Evolutionary conservation across 2,329 filamentous ascomycete genomes (phyloP), one percentile per base, ranked within the genome.

Genomic region (Scytalidium sp.): DNA sequence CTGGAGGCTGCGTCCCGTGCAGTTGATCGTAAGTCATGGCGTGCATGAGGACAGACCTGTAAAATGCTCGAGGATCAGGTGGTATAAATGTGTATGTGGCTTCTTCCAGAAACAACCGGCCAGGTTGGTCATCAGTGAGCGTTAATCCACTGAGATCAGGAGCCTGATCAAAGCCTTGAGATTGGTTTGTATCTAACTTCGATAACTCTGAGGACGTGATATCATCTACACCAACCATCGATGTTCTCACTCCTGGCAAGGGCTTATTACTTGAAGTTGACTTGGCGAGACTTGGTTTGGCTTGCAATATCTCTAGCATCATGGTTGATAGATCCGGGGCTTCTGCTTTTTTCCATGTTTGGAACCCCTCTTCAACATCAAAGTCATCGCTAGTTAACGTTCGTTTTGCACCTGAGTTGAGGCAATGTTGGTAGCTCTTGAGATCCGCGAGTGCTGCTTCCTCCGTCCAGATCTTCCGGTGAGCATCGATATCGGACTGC

Each of bases 261-360:
- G 75, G 67, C 43, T 83, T 80, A 19, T 76, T 71, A 23, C 75
- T 73, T 15, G 51, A 46, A 3, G 60, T 59, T 11, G 56, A 60
- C 44, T 91, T 95, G 45, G 90, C 87, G 46, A 97, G 75, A 56
- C 93, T 88, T 3, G 92, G 93, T 59, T 89, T 90, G 5, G 87
- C 87, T 53, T 88, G 90, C 39, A 97, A 75, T 55, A 99, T 90
- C 32, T 92, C 88, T 60, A 96, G 78, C 78, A 99, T 94, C 83
- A 97, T 91, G 59, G 94, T 88, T 5, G 91, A 94, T 40, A 99
- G 74, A 59, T 96, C 90, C 11, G 88, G 87, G 3, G 81, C 81
- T 67, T 99, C 94, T n/a, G 84, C 81, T 64, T 89, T 93, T 67
- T 91, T 95, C 94, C 94, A 99, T 41, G 83, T 76, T 56, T 92